Evolutionary conservation across 2,329 filamentous ascomycete species (phyloP), one percentile per base, ranked within the genome.

Genomic region (Botryosphaeria agaves): DNA sequence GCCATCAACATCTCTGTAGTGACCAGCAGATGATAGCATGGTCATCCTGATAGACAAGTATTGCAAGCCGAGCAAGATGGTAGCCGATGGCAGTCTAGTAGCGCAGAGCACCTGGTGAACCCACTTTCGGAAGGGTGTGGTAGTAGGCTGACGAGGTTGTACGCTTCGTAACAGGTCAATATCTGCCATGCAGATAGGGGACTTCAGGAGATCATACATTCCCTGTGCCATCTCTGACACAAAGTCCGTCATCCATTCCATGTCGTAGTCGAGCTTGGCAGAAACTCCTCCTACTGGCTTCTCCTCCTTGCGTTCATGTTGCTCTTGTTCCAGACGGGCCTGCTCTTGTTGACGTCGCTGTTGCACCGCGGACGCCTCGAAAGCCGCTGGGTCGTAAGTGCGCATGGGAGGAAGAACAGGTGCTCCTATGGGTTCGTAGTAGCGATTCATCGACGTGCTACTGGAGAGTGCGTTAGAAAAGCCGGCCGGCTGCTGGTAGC

Each of bases 221-320:
- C 69, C 67, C 54, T 77, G 66, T 36, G 84, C 74, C 73, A 87
- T 91, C 51, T 92, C 81, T 38, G 82, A 77, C 50, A 93, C 84
- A 56, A 92, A 94, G 52, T 92, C 83, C 38, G 83, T 78, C 85
- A 93, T 94, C 54, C 79, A 66, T 51, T 92, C 83, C 72, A 93
- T 87, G 57, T 93, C 84, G 54, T 94, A 94, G 63, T 93, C 85
- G 56, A 94, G 72, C 59, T 91, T 80, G 47, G 83, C 83, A 45
- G 85, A 89, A 23, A 94, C 85, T 45, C 85, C 85, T 51, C 85
- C 84, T 32, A 69, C 69, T n/a, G 69, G 58, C 51, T 74, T 75
- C 42, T 75, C 71, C 43, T 75, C 70, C 51, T 74, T 75, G 16
- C 43, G 42, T 30, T 51, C 50, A 34, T 55, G 52, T 29, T 51